Evolutionary conservation across 306 rosid species (phyloP).

Genomic region (Lathyrus aphaca): DNA sequence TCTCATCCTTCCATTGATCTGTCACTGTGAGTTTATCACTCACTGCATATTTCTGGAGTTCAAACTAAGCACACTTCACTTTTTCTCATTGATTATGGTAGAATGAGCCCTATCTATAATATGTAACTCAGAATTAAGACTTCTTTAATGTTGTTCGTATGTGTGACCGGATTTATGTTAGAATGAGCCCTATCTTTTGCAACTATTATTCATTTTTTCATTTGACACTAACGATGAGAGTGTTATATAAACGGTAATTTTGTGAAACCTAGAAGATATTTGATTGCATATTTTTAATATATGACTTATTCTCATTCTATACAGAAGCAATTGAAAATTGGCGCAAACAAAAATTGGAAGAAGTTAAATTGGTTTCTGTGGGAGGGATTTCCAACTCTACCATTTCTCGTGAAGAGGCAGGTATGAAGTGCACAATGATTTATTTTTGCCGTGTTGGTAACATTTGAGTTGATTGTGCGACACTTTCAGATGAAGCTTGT

Average conservation of each 20-base stretch:
- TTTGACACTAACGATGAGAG: not conserved
- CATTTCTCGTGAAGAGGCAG: constrained; percentile 63
- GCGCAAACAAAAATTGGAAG: constrained; percentile 74
- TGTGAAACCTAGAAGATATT: constrained; percentile 18
- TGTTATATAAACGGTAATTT: constrained; percentile 4
- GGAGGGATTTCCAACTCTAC: constrained; percentile 49
- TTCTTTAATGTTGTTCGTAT: no score
- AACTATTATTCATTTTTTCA: no score
- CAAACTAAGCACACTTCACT: not conserved
- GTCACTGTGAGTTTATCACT: not conserved
- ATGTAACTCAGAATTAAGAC: no score
- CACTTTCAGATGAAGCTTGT: not conserved
- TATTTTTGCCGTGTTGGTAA: constrained; percentile 8
- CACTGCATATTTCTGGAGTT: not conserved
- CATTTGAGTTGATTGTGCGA: constrained; percentile 23
- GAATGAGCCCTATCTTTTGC: no score
- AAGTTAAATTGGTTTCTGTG: constrained; percentile 49
- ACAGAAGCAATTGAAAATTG: constrained; percentile 80
- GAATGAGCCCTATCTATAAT: no score
- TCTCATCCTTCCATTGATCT: not conserved
- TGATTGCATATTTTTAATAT: constrained; percentile 20
- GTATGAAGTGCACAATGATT: constrained; percentile 56
- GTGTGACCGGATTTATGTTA: no score
- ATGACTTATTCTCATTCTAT: constrained; percentile 28
- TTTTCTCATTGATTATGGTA: constrained; percentile 12